Base-by-base conservation (phyloP, 106 monocot species). In the Dendrobium catenatum region DNA sequence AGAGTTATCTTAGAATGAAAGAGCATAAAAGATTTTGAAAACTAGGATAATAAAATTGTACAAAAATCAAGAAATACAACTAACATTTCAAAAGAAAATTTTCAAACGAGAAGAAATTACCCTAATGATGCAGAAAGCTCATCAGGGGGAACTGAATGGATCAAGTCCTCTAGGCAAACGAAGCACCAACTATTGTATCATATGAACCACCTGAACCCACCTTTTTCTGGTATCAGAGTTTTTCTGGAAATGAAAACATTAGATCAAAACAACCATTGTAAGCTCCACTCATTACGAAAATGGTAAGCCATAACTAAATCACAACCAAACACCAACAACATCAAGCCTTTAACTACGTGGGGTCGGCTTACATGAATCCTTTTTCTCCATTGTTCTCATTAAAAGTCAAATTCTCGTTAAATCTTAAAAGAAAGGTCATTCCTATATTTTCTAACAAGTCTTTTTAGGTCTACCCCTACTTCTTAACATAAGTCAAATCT, bases 141-240 rank as follows among this genome's bases (percentile, higher is more conserved):
- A 81, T 95, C 91, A 83, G 90, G 81, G 75, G 95, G 93, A 82
- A 99, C 90, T 74, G 99, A 99, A 87, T 95, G 99, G 99, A 88
- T 99, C 95, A 78, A 99, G 99, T 41, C 91, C 99, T 84, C 88
- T 89, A 54, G 99, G 99, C 43, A 99, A 87, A 76, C 95, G 91
- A 48, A 48, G 91, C 93, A 87, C 88, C 83, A 84, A 95, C 95
- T 84, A 99, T 99, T 86, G 86, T 83, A 86, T 95, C 89, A 86
- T 89, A 90, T 75, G 88, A 81, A 80, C 85, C 88, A 80, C 80
- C 85, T 13, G 84, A 85, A 19, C 77, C 82, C 77, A 85, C 87
- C 59, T 87, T 95, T 76, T 82, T 83, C 15, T 88, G 89, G 64
- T 87, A 42, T 91, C 91, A 75, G 67, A 78, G 81, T 84, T 91